These are phyloP conservation scores for Neofusicoccum laricinum DNA, from an alignment of 2,329 filamentous ascomycete species.

Conservation along the genomic window DNA sequence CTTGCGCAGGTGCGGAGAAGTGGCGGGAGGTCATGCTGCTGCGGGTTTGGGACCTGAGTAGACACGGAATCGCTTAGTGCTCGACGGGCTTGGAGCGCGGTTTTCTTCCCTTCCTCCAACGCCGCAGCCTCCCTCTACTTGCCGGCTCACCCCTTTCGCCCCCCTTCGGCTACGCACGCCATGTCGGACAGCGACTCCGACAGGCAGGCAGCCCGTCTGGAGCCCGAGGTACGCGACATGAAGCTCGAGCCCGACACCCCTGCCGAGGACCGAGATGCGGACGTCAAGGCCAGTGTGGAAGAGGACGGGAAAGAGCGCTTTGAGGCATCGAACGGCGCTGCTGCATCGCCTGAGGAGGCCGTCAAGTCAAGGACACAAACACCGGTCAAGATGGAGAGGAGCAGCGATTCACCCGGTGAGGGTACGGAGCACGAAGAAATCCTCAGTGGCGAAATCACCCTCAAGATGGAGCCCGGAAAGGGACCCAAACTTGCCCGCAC, in stretches of 20 bases:
- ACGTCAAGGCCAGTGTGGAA: constrained; percentile 26
- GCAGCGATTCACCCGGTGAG: constrained; percentile 35
- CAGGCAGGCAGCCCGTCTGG: constrained; percentile 35
- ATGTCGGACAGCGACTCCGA: constrained; percentile 40
- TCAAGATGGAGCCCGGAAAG: constrained; percentile 64
- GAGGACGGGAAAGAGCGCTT: constrained; percentile 22
- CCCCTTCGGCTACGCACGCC: constrained; percentile 18
- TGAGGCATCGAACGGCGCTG: constrained; percentile 24
- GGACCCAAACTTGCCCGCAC: constrained; percentile 72
- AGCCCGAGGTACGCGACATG: constrained; percentile 46
- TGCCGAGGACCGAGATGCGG: constrained; percentile 23
- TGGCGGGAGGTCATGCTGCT: constrained; percentile 13
- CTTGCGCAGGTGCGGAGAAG: background rate
- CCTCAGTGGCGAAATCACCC: constrained; percentile 58
- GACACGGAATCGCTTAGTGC: constrained; percentile 29
- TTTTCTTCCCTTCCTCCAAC: constrained; percentile 23
- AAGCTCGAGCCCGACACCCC: constrained; percentile 42
- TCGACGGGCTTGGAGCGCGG: constrained; percentile 16
- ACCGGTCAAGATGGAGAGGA: constrained; percentile 26
- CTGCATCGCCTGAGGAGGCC: constrained; percentile 19
- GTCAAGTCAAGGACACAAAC: constrained; percentile 4
- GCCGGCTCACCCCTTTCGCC: constrained; percentile 18
- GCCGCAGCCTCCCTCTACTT: constrained; percentile 24
- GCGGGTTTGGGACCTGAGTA: background rate
- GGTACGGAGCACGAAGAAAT: constrained; percentile 50